A percentile compares a stretch with the other conserved stretches of the same genome.
Evolutionary conservation across 2,329 filamentous ascomycete genomes (phyloP).

Genomic region (Westerdykella sp.): DNA sequence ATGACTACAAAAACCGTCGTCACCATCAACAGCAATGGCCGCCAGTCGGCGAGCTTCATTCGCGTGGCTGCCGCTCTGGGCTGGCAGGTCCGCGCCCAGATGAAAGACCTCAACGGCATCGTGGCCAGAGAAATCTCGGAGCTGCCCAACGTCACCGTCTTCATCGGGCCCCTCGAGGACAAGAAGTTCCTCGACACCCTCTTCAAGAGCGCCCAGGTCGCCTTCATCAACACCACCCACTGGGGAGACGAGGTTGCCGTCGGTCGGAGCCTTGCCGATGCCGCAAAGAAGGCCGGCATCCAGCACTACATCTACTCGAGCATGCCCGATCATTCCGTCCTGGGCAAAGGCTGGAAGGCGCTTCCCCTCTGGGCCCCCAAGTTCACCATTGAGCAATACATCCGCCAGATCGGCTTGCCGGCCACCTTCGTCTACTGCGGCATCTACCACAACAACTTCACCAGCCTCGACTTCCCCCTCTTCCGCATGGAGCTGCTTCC

Average conservation of each 20-base stretch:
- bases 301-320: slow-evolving; percentile 94
- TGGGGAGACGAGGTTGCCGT: slow-evolving; percentile 92
- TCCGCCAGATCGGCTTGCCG: slow-evolving; percentile 72
- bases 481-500: slow-evolving; percentile 88
- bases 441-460: slow-evolving; percentile 99
- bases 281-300: slow-evolving; percentile 75
- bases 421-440: slow-evolving; percentile 93
- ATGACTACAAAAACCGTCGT: slow-evolving; percentile 61
- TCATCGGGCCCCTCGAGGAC: slow-evolving; percentile 61
- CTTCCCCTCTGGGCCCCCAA: slow-evolving; percentile 90
- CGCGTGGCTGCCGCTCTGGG: slow-evolving; percentile 90
- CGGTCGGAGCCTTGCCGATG: slow-evolving; percentile 80
- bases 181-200: slow-evolving; percentile 71
- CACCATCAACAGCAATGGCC: slow-evolving; percentile 91
- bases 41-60: slow-evolving; percentile 91
- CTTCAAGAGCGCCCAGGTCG: slow-evolving; percentile 77
- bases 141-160: slow-evolving; percentile 73
- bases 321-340: slow-evolving; percentile 89
- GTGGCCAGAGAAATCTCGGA: slow-evolving; percentile 79
- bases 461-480: slow-evolving; percentile 80
- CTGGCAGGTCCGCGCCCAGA: slow-evolving; percentile 86
- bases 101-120: slow-evolving; percentile 78
- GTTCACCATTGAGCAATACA: slow-evolving; percentile 86
- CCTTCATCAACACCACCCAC: slow-evolving; percentile 97
- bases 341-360: slow-evolving; percentile 69